Conservation (phyloP, 306 rosid species). For the Senna siamea region DNA sequence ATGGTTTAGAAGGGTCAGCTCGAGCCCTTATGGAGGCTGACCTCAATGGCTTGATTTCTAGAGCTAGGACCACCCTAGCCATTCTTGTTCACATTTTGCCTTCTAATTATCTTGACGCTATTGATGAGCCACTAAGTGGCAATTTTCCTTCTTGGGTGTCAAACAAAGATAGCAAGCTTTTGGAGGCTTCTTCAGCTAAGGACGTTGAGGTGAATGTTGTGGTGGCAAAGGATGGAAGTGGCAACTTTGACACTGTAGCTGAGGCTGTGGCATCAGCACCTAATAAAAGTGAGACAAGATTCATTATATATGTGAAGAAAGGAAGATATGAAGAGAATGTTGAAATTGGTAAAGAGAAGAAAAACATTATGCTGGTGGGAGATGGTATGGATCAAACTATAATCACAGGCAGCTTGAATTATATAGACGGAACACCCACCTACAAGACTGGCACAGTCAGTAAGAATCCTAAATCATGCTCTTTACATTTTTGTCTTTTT, state of each 20-base stretch:
- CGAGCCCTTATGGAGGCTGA: slow-evolving; percentile 29
- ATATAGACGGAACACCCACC: slow-evolving; percentile 58
- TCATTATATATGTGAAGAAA: slow-evolving; percentile 60
- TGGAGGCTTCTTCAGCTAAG: slow-evolving; percentile 30
- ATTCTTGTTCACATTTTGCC: slow-evolving; percentile 25
- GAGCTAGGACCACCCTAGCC: slow-evolving; percentile 46
- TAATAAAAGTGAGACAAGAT: slow-evolving; percentile 47
- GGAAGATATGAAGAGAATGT: slow-evolving; percentile 62
- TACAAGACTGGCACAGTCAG: slow-evolving; percentile 62
- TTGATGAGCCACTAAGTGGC: slow-evolving; percentile 25
- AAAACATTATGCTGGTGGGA: slow-evolving; percentile 66
- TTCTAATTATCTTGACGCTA: neutral
- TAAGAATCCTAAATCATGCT: slow-evolving; percentile 21
- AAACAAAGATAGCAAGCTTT: slow-evolving; percentile 42
- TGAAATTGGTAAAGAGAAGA: slow-evolving; percentile 47
- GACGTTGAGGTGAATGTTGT: slow-evolving; percentile 45
- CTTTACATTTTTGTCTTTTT: neutral
- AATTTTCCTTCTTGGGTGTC: slow-evolving; percentile 52
- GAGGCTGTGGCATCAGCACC: slow-evolving; percentile 66
- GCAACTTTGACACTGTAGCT: slow-evolving; percentile 55
- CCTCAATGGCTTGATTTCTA: slow-evolving; percentile 42
- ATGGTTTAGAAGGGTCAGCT: slow-evolving; percentile 42
- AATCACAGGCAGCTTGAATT: slow-evolving; percentile 64
- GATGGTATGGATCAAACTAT: slow-evolving; percentile 69
- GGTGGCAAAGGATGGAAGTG: slow-evolving; percentile 74